Evolutionary conservation across 768 basidiomycete species (phyloP).

Genomic region (Butyriboletus loyo): DNA sequence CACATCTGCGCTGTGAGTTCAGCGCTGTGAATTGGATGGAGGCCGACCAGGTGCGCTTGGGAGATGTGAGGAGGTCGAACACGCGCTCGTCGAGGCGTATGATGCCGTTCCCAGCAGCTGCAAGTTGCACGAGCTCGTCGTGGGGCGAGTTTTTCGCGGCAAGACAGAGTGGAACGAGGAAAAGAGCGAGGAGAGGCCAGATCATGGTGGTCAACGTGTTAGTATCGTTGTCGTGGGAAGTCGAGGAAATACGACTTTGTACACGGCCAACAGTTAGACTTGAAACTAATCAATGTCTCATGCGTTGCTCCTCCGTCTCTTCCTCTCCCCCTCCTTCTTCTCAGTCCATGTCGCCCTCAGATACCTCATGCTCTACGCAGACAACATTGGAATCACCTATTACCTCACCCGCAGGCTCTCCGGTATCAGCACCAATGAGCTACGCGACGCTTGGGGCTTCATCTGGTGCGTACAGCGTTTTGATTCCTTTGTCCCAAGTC

Average conservation of each 20-base stretch:
- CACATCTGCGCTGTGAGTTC: constrained; percentile 74
- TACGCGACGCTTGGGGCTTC: constrained; percentile 87
- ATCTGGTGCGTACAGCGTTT: constrained; percentile 56
- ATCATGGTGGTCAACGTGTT: constrained; percentile 10
- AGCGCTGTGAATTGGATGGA: constrained; percentile 87
- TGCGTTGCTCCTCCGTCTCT: constrained; percentile 86
- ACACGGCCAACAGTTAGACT: background rate
- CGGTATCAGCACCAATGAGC: constrained; percentile 63
- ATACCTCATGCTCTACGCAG: constrained; percentile 77
- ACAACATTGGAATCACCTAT: constrained; percentile 90
- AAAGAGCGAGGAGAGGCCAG: constrained; percentile 30
- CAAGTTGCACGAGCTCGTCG: constrained; percentile 66
- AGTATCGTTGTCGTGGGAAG: constrained; percentile 17
- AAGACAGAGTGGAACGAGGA: constrained; percentile 30
- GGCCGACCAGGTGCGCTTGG: constrained; percentile 84
- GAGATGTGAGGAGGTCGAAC: constrained; percentile 74
- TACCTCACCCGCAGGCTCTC: constrained; percentile 77
- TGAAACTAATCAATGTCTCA: constrained; percentile 45
- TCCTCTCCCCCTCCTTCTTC: constrained; percentile 90
- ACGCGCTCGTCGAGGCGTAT: constrained; percentile 73
- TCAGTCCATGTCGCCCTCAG: constrained; percentile 90
- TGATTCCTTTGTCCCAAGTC: background rate
- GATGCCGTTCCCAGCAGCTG: constrained; percentile 70
- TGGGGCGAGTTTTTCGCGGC: constrained; percentile 33
- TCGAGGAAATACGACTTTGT: background rate